Base-by-base conservation (phyloP, 768 basidiomycete species). In the Jaapia argillacea region DNA sequence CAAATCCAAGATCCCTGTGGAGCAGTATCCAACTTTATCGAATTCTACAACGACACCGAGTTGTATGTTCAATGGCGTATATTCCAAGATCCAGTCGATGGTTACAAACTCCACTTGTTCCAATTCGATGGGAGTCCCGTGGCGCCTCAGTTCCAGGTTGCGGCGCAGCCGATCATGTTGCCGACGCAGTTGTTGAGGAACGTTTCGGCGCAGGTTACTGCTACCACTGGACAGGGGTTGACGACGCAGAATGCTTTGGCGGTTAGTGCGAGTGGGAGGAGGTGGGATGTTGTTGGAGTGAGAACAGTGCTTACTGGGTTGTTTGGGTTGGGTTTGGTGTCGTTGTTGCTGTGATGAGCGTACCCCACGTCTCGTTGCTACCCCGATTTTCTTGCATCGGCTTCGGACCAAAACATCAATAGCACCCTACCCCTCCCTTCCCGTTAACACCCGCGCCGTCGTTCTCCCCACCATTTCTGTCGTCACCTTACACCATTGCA, bases 1-100 rank as follows among this genome's bases (percentile, higher is more conserved):
- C 93, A 94, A 69, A 74, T 97, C 31, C 91, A 99, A 68, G 85
- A 93, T 51, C 84, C 91, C 0, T 99, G 94, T 56, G 85, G 84
- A 1, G 86, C 91, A 6, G 68, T 74, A 6, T 90, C 92, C 23
- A 89, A 91, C 59, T 83, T 93, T 57, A 77, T 97, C 54, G 80
- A 92, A 54, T 58, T 67, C 37, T 97, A 91, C 74, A 85, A 88
- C 64, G 58, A 72, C 48, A 83, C 79, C 10, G 86, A 89, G 56
- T 58, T 77, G 40, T 82, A 77, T 59, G 24, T 48, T 27, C 45
- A 48, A 5, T 96, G 87, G 87, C 69, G 67, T 31, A 89, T 96
- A 55, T 81, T 76, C 65, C 58, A 67, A 47, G 92, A 96, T 50
- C 55, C 73, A 0, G 62, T 52, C 3, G 58, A 64, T 7, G 84